Evolutionary conservation across 768 basidiomycete species (phyloP).

Genomic region (Leucocoprinus birnbaumii): DNA sequence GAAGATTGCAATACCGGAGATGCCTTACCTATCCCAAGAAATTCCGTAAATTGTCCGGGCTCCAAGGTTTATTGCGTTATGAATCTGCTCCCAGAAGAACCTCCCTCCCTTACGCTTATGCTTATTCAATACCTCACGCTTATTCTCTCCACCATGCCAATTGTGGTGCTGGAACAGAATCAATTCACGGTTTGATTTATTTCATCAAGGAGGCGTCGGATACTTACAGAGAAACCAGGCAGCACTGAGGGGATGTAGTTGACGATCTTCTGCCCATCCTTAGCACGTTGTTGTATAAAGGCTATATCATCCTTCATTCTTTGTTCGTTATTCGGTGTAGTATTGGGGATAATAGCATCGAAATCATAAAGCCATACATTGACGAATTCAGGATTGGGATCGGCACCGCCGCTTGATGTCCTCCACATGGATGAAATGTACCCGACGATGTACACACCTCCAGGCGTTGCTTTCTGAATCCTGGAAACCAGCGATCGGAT

Average conservation of each 20-base stretch:
- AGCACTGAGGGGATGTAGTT: constrained; percentile 82
- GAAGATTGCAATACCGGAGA: not conserved
- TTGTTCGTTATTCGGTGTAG: constrained; percentile 57
- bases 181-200: too few species aligned
- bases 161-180: too few species aligned
- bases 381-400: constrained; percentile 61
- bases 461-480: constrained; percentile 61
- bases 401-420: constrained; percentile 64
- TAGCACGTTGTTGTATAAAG: constrained; percentile 47
- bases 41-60: constrained; percentile 72
- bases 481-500: constrained; percentile 53
- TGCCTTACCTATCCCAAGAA: constrained; percentile 86
- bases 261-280: constrained; percentile 45
- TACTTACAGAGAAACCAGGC: constrained; percentile 80
- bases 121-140: constrained; percentile 71
- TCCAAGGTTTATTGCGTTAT: constrained; percentile 60
- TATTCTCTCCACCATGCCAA: constrained; percentile 61
- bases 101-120: constrained; percentile 70
- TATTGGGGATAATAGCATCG: constrained; percentile 83
- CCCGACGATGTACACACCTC: constrained; percentile 72
- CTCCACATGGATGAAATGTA: constrained; percentile 78
- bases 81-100: constrained; percentile 79
- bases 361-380: constrained; percentile 75
- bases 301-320: constrained; percentile 66
- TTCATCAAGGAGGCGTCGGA: too few species aligned